Evolutionary conservation across 805 yeast genomes (phyloP).

Genomic region (Yarrowia bubula): DNA sequence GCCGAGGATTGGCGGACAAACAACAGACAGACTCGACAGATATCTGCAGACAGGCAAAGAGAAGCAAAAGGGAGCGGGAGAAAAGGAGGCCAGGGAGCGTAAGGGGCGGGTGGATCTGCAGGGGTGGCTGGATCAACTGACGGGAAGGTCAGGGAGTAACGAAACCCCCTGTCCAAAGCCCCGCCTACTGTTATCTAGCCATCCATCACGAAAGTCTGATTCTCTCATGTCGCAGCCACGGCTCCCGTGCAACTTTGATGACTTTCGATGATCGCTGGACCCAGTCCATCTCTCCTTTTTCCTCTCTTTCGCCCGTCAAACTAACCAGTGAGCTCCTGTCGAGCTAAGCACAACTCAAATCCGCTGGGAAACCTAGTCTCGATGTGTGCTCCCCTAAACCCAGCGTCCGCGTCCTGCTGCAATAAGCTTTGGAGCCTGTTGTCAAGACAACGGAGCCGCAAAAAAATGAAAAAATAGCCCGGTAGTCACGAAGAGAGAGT

Average conservation of each 20-base stretch:
- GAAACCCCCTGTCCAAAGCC: not conserved
- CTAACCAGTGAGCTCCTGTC: slow-evolving; percentile 16
- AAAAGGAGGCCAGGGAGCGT: not conserved
- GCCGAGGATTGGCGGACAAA: slow-evolving; percentile 7
- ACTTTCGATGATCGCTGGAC: not conserved
- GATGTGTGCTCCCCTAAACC: not conserved
- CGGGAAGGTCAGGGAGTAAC: not conserved
- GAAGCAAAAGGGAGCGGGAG: slow-evolving; percentile 6
- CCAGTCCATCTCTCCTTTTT: not conserved
- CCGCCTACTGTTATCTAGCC: not conserved
- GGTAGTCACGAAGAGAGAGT: not conserved
- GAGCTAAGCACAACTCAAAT: slow-evolving; percentile 7
- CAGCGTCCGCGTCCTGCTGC: not conserved
- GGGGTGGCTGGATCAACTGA: slow-evolving; percentile 18
- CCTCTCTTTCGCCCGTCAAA: not conserved
- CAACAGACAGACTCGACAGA: slow-evolving; percentile 7
- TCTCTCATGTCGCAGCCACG: not conserved
- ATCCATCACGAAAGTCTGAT: not conserved
- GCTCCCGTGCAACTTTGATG: slow-evolving; percentile 20
- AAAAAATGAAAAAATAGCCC: not conserved
- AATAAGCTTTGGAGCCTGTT: not conserved
- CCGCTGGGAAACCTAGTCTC: not conserved
- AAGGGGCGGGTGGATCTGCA: slow-evolving; percentile 14
- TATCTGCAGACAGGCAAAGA: not conserved
- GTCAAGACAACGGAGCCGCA: slow-evolving; percentile 4